Evolutionary conservation across 495 filamentous ascomycete genomes (phyloP).

Genomic region (Hypoxylon fragiforme): DNA sequence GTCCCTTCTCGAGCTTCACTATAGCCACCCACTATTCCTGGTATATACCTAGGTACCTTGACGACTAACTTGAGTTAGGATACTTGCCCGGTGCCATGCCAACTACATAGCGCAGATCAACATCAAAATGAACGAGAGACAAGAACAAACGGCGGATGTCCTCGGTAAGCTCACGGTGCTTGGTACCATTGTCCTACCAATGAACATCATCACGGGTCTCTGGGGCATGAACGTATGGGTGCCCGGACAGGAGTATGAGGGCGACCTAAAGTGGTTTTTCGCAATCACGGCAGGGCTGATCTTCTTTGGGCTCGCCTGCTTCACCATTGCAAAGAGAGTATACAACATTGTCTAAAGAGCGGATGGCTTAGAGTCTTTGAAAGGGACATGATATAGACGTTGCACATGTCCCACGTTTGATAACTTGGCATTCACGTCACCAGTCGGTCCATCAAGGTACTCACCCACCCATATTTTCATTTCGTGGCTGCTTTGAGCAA

Average conservation of each 20-base stretch:
- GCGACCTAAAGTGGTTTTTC: slow-evolving; percentile 60
- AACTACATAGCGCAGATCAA: slow-evolving; percentile 94
- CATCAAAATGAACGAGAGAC: slow-evolving; percentile 95
- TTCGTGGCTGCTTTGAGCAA: slow-evolving; percentile 1
- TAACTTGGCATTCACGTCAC: neutral
- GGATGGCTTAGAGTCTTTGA: neutral
- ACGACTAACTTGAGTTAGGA: slow-evolving; percentile 54
- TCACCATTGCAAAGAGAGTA: slow-evolving; percentile 77
- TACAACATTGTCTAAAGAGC: slow-evolving; percentile 54
- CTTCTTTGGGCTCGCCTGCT: slow-evolving; percentile 76
- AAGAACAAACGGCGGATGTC: slow-evolving; percentile 93
- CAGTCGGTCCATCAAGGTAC: slow-evolving; percentile 21
- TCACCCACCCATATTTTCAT: slow-evolving; percentile 9
- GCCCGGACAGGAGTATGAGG: slow-evolving; percentile 73
- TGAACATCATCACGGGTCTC: slow-evolving; percentile 98
- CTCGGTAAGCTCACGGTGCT: slow-evolving; percentile 93
- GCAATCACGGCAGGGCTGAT: slow-evolving; percentile 75
- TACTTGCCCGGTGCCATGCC: slow-evolving; percentile 87
- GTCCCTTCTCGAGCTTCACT: neutral
- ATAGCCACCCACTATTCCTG: no score
- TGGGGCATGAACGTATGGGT: slow-evolving; percentile 99
- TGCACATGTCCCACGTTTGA: neutral
- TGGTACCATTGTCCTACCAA: slow-evolving; percentile 93
- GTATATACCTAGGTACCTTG: no score
- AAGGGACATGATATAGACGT: slow-evolving; percentile 1